A percentile compares a stretch with the other conserved stretches of the same genome.
Evolutionary conservation across 495 filamentous ascomycete species (phyloP).

Genomic region (Trichoderma orchidacearum): DNA sequence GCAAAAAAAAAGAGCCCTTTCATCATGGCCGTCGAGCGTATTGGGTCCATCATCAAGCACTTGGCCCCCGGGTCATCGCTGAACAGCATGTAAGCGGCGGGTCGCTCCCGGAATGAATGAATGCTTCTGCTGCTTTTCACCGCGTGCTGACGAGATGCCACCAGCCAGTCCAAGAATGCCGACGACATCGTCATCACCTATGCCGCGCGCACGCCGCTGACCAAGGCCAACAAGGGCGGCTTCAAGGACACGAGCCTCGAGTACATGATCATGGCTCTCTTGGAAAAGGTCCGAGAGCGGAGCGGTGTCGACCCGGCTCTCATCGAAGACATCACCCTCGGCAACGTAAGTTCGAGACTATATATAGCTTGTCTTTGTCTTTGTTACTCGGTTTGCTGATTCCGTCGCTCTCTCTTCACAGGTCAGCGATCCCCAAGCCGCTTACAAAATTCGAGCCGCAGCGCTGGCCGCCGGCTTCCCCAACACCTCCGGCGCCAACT

Average conservation of each 20-base stretch:
- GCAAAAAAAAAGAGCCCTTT: neutral
- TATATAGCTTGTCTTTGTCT: no score
- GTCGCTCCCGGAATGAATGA: neutral
- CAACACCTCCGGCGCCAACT: slow-evolving; percentile 67
- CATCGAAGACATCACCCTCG: slow-evolving; percentile 84
- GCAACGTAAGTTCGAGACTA: slow-evolving; percentile 53
- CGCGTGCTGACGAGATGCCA: slow-evolving; percentile 1
- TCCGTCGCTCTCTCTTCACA: slow-evolving; percentile 13
- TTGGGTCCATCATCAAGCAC: slow-evolving; percentile 79
- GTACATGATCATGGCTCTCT: slow-evolving; percentile 62
- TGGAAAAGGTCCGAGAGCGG: slow-evolving; percentile 60
- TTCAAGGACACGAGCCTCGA: slow-evolving; percentile 94
- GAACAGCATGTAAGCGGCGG: slow-evolving; percentile 55
- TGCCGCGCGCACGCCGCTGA: slow-evolving; percentile 63
- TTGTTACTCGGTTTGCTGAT: no score
- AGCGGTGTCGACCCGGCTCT: slow-evolving; percentile 69
- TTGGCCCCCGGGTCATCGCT: slow-evolving; percentile 59
- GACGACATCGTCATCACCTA: slow-evolving; percentile 93
- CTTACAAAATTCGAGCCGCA: slow-evolving; percentile 82
- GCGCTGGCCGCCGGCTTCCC: slow-evolving; percentile 87
- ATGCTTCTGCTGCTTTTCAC: neutral
- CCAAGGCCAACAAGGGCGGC: slow-evolving; percentile 69
- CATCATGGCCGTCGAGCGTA: slow-evolving; percentile 74
- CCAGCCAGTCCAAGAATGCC: slow-evolving; percentile 80
- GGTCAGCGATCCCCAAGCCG: slow-evolving; percentile 76